Evolutionary conservation across 169 alveolate genomes (phyloP).

Genomic region (Eimeria falciformis): DNA sequence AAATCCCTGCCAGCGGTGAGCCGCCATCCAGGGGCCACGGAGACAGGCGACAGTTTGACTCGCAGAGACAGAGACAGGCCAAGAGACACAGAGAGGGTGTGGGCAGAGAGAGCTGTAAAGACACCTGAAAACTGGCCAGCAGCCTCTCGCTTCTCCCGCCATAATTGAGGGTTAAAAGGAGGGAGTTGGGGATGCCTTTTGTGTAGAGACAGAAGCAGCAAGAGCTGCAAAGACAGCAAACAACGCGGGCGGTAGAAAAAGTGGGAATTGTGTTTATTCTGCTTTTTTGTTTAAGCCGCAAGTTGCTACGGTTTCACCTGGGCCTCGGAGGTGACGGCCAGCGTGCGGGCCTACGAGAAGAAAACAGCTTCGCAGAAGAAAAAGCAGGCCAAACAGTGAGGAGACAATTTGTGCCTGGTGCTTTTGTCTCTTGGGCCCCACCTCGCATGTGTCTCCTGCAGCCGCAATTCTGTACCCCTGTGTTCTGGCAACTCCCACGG

Average conservation of each 20-base stretch:
- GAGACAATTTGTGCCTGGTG: too few relatives aligned
- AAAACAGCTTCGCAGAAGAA: conserved; percentile 30
- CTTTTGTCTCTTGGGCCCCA: too few relatives aligned
- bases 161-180: background rate
- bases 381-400: conserved; percentile 45
- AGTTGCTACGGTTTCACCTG: conserved; percentile 40
- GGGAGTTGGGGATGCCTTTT: background rate
- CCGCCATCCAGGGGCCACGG: too few relatives aligned
- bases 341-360: conserved; percentile 40
- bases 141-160: too few relatives aligned
- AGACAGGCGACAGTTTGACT: too few relatives aligned
- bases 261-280: background rate
- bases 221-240: conserved; percentile 5
- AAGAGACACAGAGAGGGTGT: too few relatives aligned
- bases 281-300: background rate
- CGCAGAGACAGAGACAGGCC: too few relatives aligned
- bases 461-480: too few relatives aligned
- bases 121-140: too few relatives aligned
- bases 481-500: too few relatives aligned
- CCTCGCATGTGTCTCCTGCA: too few relatives aligned
- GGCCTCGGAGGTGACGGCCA: conserved; percentile 43
- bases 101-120: too few relatives aligned
- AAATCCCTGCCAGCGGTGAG: conserved; percentile 64
- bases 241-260: background rate
- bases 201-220: background rate